Evolutionary conservation across 305 asterid species (phyloP).

Genomic region (Fraxinus sp.): DNA sequence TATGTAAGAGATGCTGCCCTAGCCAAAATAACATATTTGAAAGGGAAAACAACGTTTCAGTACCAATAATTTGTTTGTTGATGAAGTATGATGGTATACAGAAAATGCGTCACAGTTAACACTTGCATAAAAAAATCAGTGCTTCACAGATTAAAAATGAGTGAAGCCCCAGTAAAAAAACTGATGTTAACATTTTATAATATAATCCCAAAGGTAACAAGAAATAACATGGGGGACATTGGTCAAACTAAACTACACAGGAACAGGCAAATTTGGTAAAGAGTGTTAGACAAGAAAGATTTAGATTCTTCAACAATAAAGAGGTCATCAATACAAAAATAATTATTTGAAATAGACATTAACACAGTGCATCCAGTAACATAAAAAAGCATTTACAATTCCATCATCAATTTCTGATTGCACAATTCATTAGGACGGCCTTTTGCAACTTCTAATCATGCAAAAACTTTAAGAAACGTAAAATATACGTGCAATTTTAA

Average conservation of each 20-base stretch:
- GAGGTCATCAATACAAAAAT: not conserved
- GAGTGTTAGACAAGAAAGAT: not conserved
- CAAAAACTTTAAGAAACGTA: not conserved
- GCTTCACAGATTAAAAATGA: not conserved
- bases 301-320: not conserved
- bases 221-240: not conserved
- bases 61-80: not conserved
- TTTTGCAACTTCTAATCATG: not conserved
- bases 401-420: not conserved
- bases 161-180: not conserved
- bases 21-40: not conserved
- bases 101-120: not conserved
- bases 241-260: not conserved
- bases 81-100: not conserved
- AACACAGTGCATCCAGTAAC: not conserved
- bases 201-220: not conserved
- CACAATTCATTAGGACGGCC: not conserved
- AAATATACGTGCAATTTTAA: not conserved
- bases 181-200: not conserved
- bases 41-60: not conserved
- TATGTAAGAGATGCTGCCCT: slow-evolving; percentile 10
- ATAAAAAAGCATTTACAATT: not conserved
- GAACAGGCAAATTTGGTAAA: not conserved
- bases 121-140: not conserved
- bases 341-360: not conserved